phyloP scores from a whole-genome alignment of 176 grass and related monocot genomes.

The Tillandsia fasciculata region DNA sequence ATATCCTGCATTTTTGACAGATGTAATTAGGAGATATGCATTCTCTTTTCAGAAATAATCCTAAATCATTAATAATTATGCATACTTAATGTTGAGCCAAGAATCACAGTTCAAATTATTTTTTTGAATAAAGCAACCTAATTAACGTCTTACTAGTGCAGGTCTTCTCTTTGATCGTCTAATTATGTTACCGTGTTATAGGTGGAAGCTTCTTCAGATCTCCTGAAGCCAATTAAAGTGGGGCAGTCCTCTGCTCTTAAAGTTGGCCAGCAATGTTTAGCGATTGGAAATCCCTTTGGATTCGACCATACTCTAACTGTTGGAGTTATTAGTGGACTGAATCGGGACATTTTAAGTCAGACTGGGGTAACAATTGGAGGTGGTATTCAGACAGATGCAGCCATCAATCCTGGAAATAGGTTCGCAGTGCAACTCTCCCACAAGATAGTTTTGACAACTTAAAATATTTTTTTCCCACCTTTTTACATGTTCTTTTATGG shows the following conservation, averaged over 20 bases:
- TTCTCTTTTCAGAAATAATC: not conserved
- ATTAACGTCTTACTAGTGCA: not conserved
- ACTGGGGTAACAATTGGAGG: constrained; percentile 90
- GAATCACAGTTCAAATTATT: too few relatives aligned
- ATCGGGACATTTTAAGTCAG: constrained; percentile 94
- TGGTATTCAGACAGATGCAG: constrained; percentile 94
- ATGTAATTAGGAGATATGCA: not conserved
- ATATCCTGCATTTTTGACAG: not conserved
- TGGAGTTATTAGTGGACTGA: constrained; percentile 89
- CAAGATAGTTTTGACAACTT: not conserved
- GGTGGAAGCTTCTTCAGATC: constrained; percentile 66
- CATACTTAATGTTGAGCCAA: too few relatives aligned
- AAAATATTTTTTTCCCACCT: not conserved
- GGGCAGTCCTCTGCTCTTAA: constrained; percentile 62
- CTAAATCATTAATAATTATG: not conserved
- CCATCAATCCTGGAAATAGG: constrained; percentile 98
- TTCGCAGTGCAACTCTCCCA: constrained; percentile 9
- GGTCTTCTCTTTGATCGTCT: not conserved
- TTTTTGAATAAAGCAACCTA: too few relatives aligned
- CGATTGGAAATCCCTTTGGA: constrained; percentile 96
- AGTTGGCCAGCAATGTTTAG: constrained; percentile 98
- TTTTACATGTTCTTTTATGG: not conserved
- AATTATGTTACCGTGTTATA: constrained; percentile 30
- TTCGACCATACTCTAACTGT: constrained; percentile 93
- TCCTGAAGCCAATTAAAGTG: constrained; percentile 79